Base-by-base conservation (phyloP, 768 basidiomycete species). In the Boletellus emodensis region DNA sequence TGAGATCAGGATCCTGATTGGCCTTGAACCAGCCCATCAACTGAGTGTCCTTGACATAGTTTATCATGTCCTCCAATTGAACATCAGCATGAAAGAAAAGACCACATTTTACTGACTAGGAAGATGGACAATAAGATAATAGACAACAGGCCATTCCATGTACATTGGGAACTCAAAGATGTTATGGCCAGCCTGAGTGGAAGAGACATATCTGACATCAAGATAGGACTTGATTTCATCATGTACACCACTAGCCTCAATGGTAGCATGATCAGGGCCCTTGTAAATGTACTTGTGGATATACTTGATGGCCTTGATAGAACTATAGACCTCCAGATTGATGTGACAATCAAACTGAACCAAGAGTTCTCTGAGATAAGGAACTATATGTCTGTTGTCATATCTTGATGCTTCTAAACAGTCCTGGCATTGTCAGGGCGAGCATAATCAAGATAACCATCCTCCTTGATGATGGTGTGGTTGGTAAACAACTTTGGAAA, bases 401-500 rank as follows among this genome's bases (percentile, higher is more conserved):
- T 4, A 13, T 52, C 34, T 3, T 49, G n/a, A n/a, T n/a, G n/a
- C n/a, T n/a, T n/a, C n/a, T n/a, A n/a, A n/a, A n/a, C n/a, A n/a
- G n/a, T n/a, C n/a, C n/a, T n/a, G n/a, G n/a, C n/a, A n/a, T n/a
- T n/a, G n/a, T n/a, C n/a, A n/a, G n/a, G n/a, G n/a, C n/a, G n/a
- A n/a, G n/a, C n/a, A n/a, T n/a, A n/a, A n/a, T n/a, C n/a, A n/a
- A n/a, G n/a, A n/a, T n/a, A n/a, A n/a, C n/a, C n/a, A n/a, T n/a
- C n/a, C n/a, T n/a, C n/a, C n/a, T n/a, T n/a, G n/a, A n/a, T n/a
- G n/a, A n/a, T n/a, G n/a, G n/a, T n/a, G n/a, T n/a, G n/a, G n/a
- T n/a, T n/a, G n/a, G n/a, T n/a, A n/a, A 46, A 63, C 77, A 80
- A 4, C 47, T 76, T 76, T 4, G 77, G 77, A 67, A 63, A 82